These are phyloP conservation scores for Aspergillus neoniger DNA, from an alignment of 2,329 filamentous ascomycete genomes.

Conservation along the genomic window DNA sequence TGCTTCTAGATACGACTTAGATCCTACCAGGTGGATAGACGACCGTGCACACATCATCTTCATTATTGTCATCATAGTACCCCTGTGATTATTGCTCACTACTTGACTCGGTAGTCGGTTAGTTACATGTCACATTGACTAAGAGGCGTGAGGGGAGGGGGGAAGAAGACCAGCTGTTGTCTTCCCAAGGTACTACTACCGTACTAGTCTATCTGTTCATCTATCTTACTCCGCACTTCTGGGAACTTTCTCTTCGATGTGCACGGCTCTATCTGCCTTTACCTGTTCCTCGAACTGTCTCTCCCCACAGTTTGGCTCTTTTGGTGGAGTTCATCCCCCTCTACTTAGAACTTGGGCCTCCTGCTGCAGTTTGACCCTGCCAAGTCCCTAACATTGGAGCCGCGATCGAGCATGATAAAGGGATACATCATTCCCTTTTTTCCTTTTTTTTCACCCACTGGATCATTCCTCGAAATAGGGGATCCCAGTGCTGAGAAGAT, in stretches of 20 bases:
- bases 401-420: not conserved
- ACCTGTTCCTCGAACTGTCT: not conserved
- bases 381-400: slow-evolving; percentile 3
- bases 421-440: not conserved
- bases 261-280: not conserved
- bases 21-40: too few species aligned
- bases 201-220: too few species aligned
- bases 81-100: not conserved
- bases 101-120: not conserved
- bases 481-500: not conserved
- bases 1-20: too few species aligned
- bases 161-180: not conserved
- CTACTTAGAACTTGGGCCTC: not conserved
- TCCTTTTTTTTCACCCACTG: not conserved
- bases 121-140: not conserved
- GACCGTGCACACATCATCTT: too few species aligned
- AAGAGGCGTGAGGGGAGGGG: too few species aligned
- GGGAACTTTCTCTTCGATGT: not conserved
- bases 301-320: not conserved
- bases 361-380: slow-evolving; percentile 1
- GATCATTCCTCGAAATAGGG: not conserved
- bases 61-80: not conserved
- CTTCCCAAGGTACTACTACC: too few species aligned
- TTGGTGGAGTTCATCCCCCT: not conserved
- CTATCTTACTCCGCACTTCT: too few species aligned